Base-by-base conservation (phyloP, 257 asterid genomes). In the Apocynum venetum region DNA sequence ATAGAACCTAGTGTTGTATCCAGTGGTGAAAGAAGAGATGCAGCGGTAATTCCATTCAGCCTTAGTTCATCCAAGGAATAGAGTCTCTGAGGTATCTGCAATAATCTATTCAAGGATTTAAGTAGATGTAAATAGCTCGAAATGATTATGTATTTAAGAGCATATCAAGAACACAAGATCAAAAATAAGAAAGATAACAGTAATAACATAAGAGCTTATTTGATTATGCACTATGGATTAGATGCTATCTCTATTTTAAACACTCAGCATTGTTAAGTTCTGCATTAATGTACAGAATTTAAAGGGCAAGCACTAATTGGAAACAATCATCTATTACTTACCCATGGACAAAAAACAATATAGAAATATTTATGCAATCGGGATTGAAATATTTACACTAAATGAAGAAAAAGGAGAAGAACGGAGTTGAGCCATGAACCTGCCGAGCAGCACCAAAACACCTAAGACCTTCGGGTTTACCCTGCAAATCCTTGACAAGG, bases 51-150 rank as follows among this genome's bases (percentile, higher is more conserved):
- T 69, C 99, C 98, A 72, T 95, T 95, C 93, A 95, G 80, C 82
- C 78, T 90, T 75, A 95, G 72, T 81, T 95, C 99, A 85, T 95
- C 99, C 83, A 91, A 81, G 4, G 97, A 86, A 86, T 95, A 95
- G n/a, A 95, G 92, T 83, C 98, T 90, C 85, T 90, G 97, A 11
- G 99, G 99, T 80, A 95, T 90, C 99, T 95, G 97, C 88, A 89
- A 72, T 44, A 73, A 52, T 77, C 82, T 76, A 86, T 78, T 78
- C 66, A 43, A 75, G 35, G 66, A 76, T 56, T 52, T 71, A 81
- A 74, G 82, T 73, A 72, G 75, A 68, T 67, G 12, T 9, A 41
- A 12, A 71, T 38, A 36, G 69, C 48, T 74, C n/a, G 5, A 59
- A 68, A 75, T 2, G 10, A 65, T 19, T 19, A 65, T 48, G 13